A percentile compares a stretch with the other conserved stretches of the same genome.
Conservation (phyloP, 257 asterid species). For the Jasminum sambac region DNA sequence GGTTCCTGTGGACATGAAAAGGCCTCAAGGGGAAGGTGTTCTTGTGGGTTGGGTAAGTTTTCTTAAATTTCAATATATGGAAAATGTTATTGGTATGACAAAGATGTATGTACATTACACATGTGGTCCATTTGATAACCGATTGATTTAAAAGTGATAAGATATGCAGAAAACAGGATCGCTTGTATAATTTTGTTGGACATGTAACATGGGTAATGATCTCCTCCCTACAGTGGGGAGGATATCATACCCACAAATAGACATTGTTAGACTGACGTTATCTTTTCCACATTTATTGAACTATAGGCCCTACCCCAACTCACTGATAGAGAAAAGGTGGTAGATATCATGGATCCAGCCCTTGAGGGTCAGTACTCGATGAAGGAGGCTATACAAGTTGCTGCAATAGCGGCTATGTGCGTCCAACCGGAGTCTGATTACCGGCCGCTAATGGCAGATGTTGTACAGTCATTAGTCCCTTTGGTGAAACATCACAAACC, state of each 20-base stretch:
- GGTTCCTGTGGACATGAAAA: constrained; percentile 92
- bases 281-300: constrained; percentile 7
- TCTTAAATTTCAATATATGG: neutral
- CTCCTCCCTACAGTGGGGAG: no score
- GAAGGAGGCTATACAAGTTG: constrained; percentile 87
- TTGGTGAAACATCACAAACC: constrained; percentile 56
- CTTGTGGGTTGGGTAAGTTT: constrained; percentile 88
- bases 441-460: constrained; percentile 88
- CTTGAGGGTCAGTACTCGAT: constrained; percentile 79
- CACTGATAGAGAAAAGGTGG: constrained; percentile 79
- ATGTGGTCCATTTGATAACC: no score
- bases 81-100: no score
- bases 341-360: constrained; percentile 76
- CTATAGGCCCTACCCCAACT: constrained; percentile 74
- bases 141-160: no score
- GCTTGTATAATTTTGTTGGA: no score
- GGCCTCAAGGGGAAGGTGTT: constrained; percentile 81
- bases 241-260: no score
- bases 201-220: no score
- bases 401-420: constrained; percentile 95
- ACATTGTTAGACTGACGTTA: no score
- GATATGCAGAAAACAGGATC: no score
- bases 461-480: constrained; percentile 87
- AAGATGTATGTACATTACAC: no score
- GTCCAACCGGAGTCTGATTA: constrained; percentile 92